A percentile compares a stretch with the other conserved stretches of the same genome.
Conservation (phyloP, 768 basidiomycete species). For the Flagelloscypha sp. region DNA sequence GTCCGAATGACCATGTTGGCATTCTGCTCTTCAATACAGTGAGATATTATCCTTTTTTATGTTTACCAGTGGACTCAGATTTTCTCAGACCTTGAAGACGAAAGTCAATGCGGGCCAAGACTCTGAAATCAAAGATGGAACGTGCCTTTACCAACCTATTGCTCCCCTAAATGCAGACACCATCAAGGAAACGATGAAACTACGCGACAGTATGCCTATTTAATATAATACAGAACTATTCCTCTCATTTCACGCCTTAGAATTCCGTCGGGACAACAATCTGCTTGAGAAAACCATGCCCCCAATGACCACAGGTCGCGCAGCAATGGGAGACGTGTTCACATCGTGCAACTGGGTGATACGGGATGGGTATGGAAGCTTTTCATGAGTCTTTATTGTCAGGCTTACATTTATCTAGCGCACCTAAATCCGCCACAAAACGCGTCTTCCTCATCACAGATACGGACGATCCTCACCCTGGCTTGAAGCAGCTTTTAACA, state of each 20-base stretch:
- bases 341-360: constrained; percentile 86
- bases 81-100: constrained; percentile 30
- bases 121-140: constrained; percentile 61
- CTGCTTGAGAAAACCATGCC: constrained; percentile 57
- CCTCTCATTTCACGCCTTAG: neutral
- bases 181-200: constrained; percentile 68
- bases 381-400: neutral
- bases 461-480: constrained; percentile 66
- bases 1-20: constrained; percentile 85
- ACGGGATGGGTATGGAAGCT: constrained; percentile 71
- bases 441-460: constrained; percentile 92
- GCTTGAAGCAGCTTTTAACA: constrained; percentile 51
- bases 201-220: constrained; percentile 60
- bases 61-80: neutral
- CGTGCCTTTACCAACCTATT: constrained; percentile 70
- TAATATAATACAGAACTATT: neutral
- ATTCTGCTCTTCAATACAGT: constrained; percentile 92
- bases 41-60: constrained; percentile 19
- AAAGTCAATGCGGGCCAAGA: constrained; percentile 30
- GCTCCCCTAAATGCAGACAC: constrained; percentile 69
- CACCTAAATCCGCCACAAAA: constrained; percentile 84
- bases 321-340: constrained; percentile 85
- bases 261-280: no score
- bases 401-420: constrained; percentile 31
- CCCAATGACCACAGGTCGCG: constrained; percentile 46